Evolutionary conservation across 1,284 basidiomycete genomes (phyloP).

Genomic region (Chondrostereum purpureum): DNA sequence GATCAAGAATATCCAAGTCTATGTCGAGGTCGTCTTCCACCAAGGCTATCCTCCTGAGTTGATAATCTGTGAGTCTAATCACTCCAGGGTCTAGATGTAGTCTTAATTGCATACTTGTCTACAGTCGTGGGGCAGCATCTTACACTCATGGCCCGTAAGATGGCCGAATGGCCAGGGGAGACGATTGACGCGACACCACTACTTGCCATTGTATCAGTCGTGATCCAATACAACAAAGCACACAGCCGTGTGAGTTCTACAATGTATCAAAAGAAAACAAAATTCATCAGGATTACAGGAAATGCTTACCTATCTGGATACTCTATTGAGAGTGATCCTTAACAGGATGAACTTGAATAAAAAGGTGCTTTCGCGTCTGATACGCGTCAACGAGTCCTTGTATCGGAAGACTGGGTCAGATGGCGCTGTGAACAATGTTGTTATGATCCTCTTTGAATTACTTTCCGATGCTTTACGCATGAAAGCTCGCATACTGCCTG

Average conservation of each 20-base stretch:
- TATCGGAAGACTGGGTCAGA: constrained; percentile 30
- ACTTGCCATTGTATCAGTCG: constrained; percentile 39
- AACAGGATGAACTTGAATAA: constrained; percentile 42
- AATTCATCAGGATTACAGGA: constrained; percentile 34
- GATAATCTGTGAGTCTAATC: constrained; percentile 42
- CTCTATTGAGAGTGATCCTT: constrained; percentile 45
- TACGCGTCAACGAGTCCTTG: constrained; percentile 41
- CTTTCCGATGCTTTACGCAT: constrained; percentile 46
- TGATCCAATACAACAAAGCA: constrained; percentile 57
- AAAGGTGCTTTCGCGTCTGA: constrained; percentile 38
- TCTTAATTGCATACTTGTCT: constrained; percentile 6
- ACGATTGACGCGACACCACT: constrained; percentile 50
- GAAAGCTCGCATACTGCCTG: constrained; percentile 44
- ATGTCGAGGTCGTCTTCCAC: constrained; percentile 47
- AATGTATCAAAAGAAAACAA: constrained; percentile 4
- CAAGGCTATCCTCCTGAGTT: constrained; percentile 42
- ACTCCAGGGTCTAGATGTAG: not conserved
- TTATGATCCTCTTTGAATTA: constrained; percentile 46
- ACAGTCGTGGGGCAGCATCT: constrained; percentile 53
- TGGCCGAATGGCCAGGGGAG: constrained; percentile 43
- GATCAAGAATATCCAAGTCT: constrained; percentile 50
- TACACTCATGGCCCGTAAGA: constrained; percentile 43
- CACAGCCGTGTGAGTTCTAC: constrained; percentile 40
- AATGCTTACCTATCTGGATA: constrained; percentile 49
- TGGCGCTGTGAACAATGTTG: constrained; percentile 21